Evolutionary conservation across 345 rosid species (phyloP), one percentile per base, ranked within the genome.

Genomic region (Cardamine chenopodiifolia): DNA sequence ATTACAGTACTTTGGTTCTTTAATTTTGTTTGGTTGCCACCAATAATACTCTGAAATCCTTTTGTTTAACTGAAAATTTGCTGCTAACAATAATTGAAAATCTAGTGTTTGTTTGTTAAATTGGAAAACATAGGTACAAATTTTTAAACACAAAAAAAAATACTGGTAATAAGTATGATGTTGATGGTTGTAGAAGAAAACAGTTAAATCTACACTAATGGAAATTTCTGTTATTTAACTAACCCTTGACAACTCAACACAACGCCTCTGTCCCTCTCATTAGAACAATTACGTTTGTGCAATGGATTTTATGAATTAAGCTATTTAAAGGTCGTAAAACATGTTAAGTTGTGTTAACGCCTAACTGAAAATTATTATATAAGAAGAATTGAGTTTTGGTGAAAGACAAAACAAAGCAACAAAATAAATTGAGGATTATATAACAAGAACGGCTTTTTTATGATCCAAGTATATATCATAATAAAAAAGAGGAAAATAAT

Each of bases 381-480:
- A n/a, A 40, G 4, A 63, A 18, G 29, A 22, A 65, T 23, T 44
- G 7, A 54, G 1, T 53, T 37, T 62, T 52, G 32, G 28, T 22
- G 39, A 15, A 63, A 22, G 55, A 55, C 4, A 5, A 37, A 7
- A 13, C 39, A 37, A 42, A 39, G 29, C 39, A 57, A 55, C 65
- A 22, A 73, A 54, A 55, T n/a, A 56, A 55, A 31, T 7, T 22
- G 77, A 45, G 48, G 32, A 34, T 74, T 74, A 34, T 75, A 28
- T 37, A 49, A 59, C 62, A 68, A 26, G 57, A 20, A 57, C 19
- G 11, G 11, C 6, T 1, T 44, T 3, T 29, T 31, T 11, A 22
- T 19, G 31, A 58, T 25, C 66, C 55, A 67, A 67, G 28, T 29
- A 37, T 37, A 61, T 26, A n/a, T n/a, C n/a, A 58, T 5, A 66